These are phyloP conservation scores for Leucosporidium yakuticum DNA, from an alignment of 768 basidiomycete species.

Conservation along the genomic window DNA sequence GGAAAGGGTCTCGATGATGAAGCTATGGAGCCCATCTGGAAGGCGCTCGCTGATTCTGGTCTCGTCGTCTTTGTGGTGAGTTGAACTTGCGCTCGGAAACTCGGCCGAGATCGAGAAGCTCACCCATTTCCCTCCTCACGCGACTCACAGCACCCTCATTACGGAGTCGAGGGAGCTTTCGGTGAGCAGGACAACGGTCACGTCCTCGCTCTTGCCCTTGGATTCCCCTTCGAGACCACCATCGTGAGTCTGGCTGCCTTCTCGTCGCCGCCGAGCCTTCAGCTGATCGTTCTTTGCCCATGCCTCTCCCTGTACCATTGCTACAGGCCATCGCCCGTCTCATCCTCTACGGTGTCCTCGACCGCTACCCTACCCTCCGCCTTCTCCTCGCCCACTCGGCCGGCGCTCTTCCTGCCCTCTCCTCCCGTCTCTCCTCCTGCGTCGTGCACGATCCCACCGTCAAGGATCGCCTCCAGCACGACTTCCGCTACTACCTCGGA, in stretches of 20 bases:
- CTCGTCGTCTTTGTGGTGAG: conserved; percentile 64
- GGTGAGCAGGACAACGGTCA: conserved; percentile 76
- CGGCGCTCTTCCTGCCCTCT: conserved; percentile 73
- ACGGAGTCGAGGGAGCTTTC: conserved; percentile 69
- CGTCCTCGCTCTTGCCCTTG: conserved; percentile 75
- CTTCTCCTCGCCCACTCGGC: conserved; percentile 82
- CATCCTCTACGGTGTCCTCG: conserved; percentile 72
- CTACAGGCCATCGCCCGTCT: conserved; percentile 55
- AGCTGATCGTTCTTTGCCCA: not conserved
- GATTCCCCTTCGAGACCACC: conserved; percentile 87
- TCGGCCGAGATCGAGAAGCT: not conserved
- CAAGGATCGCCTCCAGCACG: conserved; percentile 65
- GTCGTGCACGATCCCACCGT: conserved; percentile 79
- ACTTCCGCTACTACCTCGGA: conserved; percentile 75
- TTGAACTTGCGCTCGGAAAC: not conserved
- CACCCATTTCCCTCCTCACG: too few species aligned
- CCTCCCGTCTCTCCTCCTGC: conserved; percentile 76
- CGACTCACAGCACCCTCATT: conserved; percentile 50
- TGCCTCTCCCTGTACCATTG: not conserved
- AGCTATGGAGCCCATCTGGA: conserved; percentile 72
- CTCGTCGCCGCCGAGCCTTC: conserved; percentile 15
- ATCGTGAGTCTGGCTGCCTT: conserved; percentile 50
- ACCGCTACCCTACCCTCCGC: conserved; percentile 67
- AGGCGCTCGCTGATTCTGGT: conserved; percentile 61
- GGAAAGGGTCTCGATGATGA: conserved; percentile 77